Conservation (phyloP, 176 grass and related monocot species). For the Oryza brachyantha region DNA sequence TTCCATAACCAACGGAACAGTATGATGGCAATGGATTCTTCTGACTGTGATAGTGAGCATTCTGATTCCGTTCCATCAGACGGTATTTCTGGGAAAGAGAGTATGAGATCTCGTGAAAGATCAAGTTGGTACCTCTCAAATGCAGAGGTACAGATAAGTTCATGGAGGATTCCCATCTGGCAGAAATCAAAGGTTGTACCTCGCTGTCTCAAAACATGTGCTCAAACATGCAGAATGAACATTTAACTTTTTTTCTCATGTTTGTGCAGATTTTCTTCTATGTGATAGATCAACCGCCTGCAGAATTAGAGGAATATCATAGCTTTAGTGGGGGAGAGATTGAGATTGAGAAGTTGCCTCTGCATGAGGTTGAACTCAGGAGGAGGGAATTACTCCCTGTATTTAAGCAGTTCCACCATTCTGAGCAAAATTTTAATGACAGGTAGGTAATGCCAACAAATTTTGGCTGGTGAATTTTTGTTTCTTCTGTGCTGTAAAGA, state of each 20-base stretch:
- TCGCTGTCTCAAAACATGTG: constrained; percentile 21
- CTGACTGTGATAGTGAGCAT: constrained; percentile 60
- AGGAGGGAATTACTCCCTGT: constrained; percentile 85
- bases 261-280: constrained; percentile 89
- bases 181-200: constrained; percentile 91
- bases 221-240: constrained; percentile 16
- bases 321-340: constrained; percentile 61
- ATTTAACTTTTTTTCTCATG: constrained; percentile 27
- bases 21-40: constrained; percentile 50
- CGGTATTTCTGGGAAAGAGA: constrained; percentile 52
- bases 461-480: background rate
- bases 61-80: constrained; percentile 49
- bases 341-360: constrained; percentile 79
- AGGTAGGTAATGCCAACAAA: constrained; percentile 74
- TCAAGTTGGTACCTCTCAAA: constrained; percentile 92
- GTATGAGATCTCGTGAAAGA: constrained; percentile 52
- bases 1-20: constrained; percentile 51
- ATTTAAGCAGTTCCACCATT: constrained; percentile 81
- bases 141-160: constrained; percentile 89
- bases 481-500: constrained; percentile 2
- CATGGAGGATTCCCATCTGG: constrained; percentile 88
- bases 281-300: constrained; percentile 55
- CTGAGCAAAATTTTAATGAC: constrained; percentile 56
- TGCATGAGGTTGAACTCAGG: constrained; percentile 81
- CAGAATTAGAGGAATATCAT: constrained; percentile 34